A percentile compares a stretch with the other conserved stretches of the same genome.
These are phyloP conservation scores for Salpingoeca rosetta DNA, from an alignment of 78 protist genomes.

Conservation along the genomic window DNA sequence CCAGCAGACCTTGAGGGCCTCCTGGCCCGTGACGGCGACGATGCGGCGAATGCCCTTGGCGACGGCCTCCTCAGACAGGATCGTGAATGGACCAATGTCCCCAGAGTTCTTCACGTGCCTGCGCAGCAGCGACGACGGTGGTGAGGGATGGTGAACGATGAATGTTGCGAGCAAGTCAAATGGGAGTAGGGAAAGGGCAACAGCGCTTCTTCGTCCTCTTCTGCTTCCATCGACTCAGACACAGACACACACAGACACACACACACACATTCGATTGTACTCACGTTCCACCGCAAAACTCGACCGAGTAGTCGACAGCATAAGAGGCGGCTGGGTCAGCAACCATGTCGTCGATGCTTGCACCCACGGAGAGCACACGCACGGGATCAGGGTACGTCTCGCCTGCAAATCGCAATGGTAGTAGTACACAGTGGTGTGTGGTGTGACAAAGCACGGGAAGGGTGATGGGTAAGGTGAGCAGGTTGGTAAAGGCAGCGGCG, in stretches of 20 bases:
- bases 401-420: not conserved
- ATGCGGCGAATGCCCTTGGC: slow-evolving; percentile 83
- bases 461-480: not conserved
- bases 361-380: slow-evolving; percentile 72
- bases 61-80: slow-evolving; percentile 73
- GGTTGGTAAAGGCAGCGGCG: too few species aligned
- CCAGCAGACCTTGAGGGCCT: slow-evolving; percentile 29
- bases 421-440: too few species aligned
- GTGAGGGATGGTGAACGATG: not conserved
- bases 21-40: slow-evolving; percentile 64
- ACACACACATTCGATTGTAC: not conserved
- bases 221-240: not conserved
- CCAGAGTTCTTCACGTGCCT: slow-evolving; percentile 67
- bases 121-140: too few species aligned
- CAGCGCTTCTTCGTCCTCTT: not conserved
- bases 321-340: slow-evolving; percentile 45
- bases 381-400: slow-evolving; percentile 89
- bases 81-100: slow-evolving; percentile 54
- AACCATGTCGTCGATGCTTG: slow-evolving; percentile 50
- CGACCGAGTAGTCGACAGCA: slow-evolving; percentile 61
- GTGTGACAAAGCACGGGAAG: not conserved
- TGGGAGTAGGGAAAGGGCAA: not conserved
- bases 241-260: not conserved
- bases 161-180: not conserved
- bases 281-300: slow-evolving; percentile 81